Base-by-base conservation (phyloP, 305 asterid genomes). In the Solanum chacoense region DNA sequence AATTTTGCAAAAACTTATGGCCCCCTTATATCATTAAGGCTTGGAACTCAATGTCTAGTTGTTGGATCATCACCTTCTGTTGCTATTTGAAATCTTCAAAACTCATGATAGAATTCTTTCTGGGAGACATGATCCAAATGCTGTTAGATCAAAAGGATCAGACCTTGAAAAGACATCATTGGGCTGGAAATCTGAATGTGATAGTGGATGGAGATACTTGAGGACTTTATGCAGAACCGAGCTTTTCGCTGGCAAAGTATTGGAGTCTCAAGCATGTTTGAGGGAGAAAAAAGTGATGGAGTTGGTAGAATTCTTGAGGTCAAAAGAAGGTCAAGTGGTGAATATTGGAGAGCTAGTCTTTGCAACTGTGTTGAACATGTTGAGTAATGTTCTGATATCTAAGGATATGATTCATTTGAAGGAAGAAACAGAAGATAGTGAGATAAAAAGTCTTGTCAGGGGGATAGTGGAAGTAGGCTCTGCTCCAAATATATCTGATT, bases 401-500 rank as follows among this genome's bases (percentile, higher is more conserved):
- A 89, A 37, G n/a, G 95, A 91, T 87, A 29, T 90, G 28, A 32
- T 85, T 26, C 45, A 65, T 3, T n/a, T 91, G 84, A 88, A 84
- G 24, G 89, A 90, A 37, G 91, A 91, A 4, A 45, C 5, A 3
- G 86, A 18, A 29, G 90, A 42, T 76, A 69, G 71, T 75, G 72
- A 36, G 35, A 78, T 91, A 34, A 91, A 42, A 72, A 89, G 65
- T 34, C 37, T 91, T 8, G 4, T 91, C 10, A 90, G 89, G 35
- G 87, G 78, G 84, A 4, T 89, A 1, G 26, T 88, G 31, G 91
- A 87, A 29, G 87, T 72, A 8, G 38, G 16, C 9, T 4, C 84
- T 22, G 32, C 85, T 7, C 91, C 91, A 22, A 90, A 92, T 55
- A 55, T 92, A 42, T 87, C 93, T 4, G 93, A 92, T 35, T 87